Conservation (phyloP, 2,329 filamentous ascomycete genomes). For the Pyricularia sp. region DNA sequence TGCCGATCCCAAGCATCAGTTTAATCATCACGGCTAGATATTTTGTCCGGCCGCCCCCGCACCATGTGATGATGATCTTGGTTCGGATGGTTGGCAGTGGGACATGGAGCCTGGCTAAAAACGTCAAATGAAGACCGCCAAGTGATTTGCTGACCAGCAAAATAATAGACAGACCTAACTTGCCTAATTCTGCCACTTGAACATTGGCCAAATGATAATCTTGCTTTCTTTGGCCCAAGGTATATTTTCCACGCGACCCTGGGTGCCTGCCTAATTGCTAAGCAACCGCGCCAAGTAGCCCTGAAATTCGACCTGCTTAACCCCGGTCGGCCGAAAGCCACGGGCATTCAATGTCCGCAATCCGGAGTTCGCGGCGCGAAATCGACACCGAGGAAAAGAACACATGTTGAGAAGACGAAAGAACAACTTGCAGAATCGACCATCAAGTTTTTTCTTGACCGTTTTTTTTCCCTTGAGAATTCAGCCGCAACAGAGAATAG, state of each 20-base stretch:
- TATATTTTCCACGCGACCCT: no score
- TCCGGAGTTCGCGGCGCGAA: not conserved
- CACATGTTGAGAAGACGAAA: not conserved
- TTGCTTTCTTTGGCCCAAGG: no score
- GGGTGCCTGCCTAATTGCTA: no score
- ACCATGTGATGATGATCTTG: not conserved
- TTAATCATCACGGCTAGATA: not conserved
- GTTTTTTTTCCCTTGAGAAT: not conserved
- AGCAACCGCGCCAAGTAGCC: no score
- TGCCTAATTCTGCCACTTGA: no score
- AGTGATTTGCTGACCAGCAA: not conserved
- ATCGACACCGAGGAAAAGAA: not conserved
- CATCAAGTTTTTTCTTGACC: no score
- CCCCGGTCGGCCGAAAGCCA: not conserved
- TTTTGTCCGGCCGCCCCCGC: not conserved
- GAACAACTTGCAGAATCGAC: no score
- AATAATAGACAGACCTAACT: no score
- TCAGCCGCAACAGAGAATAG: not conserved
- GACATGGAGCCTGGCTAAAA: not conserved
- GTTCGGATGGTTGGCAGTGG: not conserved
- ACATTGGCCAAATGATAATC: no score
- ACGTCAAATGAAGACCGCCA: not conserved
- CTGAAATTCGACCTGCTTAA: no score
- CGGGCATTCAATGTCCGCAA: not conserved
- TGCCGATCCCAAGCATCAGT: not conserved